phyloP scores from a whole-genome alignment of 768 basidiomycete species.

The Boletellus emodensis region DNA sequence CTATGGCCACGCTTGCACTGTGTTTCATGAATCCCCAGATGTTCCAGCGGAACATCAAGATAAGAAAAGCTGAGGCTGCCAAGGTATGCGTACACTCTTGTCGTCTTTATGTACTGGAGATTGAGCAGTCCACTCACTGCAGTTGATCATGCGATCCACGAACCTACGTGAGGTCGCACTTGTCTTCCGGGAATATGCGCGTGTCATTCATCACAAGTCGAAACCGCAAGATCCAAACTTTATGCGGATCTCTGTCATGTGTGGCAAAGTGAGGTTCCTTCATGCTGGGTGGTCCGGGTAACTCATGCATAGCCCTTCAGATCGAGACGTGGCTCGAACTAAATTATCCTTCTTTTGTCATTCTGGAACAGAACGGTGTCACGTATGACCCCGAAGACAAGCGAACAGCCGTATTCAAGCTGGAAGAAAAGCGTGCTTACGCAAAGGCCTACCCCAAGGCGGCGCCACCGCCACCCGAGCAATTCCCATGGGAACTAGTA shows the following conservation, averaged over 20 bases:
- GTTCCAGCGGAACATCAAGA: constrained; percentile 89
- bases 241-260: constrained; percentile 76
- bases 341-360: constrained; percentile 89
- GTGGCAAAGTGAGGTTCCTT: constrained; percentile 60
- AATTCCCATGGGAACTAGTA: constrained; percentile 30
- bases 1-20: constrained; percentile 85
- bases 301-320: constrained; percentile 34
- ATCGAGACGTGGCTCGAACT: constrained; percentile 95
- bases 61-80: constrained; percentile 88
- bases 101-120: not conserved
- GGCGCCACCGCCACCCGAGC: constrained; percentile 1
- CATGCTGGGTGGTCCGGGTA: not conserved
- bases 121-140: not conserved
- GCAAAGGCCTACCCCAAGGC: constrained; percentile 19
- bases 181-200: constrained; percentile 80
- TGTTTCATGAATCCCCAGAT: constrained; percentile 93
- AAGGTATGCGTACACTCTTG: constrained; percentile 42
- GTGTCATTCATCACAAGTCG: constrained; percentile 79
- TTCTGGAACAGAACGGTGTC: constrained; percentile 19
- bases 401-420: constrained; percentile 48
- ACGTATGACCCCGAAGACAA: constrained; percentile 50
- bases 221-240: constrained; percentile 82
- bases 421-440: constrained; percentile 42
- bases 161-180: constrained; percentile 89
- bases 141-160: constrained; percentile 91